Conservation (phyloP, 2,329 filamentous ascomycete species). For the Colletotrichum magnum region DNA sequence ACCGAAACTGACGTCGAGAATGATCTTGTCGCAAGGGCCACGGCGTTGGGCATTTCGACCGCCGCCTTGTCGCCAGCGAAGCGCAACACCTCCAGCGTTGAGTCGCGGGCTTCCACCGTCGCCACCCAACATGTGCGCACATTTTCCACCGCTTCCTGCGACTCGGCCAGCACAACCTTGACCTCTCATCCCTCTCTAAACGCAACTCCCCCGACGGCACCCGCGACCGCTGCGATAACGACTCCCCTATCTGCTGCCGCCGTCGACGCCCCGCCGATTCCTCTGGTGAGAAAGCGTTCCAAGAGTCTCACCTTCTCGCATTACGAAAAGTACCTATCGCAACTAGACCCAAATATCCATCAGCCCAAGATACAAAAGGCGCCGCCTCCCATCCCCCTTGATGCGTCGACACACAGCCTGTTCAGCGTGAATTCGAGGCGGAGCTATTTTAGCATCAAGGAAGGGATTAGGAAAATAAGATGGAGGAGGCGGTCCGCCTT, state of each 20-base stretch:
- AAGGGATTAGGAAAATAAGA: slow-evolving; percentile 60
- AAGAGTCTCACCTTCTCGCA: slow-evolving; percentile 62
- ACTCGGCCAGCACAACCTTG: slow-evolving; percentile 56
- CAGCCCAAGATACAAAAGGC: slow-evolving; percentile 58
- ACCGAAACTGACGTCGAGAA: slow-evolving; percentile 58
- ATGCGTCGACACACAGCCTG: slow-evolving; percentile 54
- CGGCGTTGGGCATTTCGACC: slow-evolving; percentile 52
- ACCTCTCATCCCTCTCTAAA: slow-evolving; percentile 61
- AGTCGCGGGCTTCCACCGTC: slow-evolving; percentile 58
- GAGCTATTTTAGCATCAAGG: slow-evolving; percentile 61
- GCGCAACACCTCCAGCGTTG: slow-evolving; percentile 55
- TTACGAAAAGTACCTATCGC: slow-evolving; percentile 66
- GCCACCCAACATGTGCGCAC: slow-evolving; percentile 59
- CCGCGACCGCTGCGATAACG: neutral
- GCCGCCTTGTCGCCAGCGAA: slow-evolving; percentile 50
- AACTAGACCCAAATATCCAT: slow-evolving; percentile 59
- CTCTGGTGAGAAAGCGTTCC: slow-evolving; percentile 43
- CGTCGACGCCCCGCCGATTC: slow-evolving; percentile 44
- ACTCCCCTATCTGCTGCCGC: neutral
- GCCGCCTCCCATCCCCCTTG: slow-evolving; percentile 47
- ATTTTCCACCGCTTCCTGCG: slow-evolving; percentile 58
- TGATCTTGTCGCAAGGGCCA: slow-evolving; percentile 52
- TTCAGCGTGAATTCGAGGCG: slow-evolving; percentile 61
- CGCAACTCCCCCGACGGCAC: slow-evolving; percentile 41
- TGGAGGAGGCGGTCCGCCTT: slow-evolving; percentile 56